These are phyloP conservation scores for Gillenia trifoliata DNA, from an alignment of 306 rosid genomes.

Conservation along the genomic window DNA sequence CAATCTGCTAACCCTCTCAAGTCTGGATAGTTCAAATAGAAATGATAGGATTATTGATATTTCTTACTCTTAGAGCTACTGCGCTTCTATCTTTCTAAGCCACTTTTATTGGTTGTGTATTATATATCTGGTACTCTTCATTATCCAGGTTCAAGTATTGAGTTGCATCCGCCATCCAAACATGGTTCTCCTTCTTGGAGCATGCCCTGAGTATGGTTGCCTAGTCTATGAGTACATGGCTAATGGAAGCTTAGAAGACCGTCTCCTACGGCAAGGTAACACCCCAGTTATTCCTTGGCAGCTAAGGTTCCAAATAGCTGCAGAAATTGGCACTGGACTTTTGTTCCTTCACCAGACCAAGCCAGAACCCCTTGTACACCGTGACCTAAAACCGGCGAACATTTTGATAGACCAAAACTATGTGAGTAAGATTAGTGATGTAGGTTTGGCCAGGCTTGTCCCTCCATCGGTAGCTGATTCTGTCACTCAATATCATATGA, in stretches of 20 bases:
- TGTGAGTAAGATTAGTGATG: too few relatives aligned
- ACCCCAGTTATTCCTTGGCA: slow-evolving; percentile 64
- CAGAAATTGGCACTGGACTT: slow-evolving; percentile 83
- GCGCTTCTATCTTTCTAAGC: background rate
- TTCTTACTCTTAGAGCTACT: background rate
- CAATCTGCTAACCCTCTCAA: background rate
- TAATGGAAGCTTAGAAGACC: slow-evolving; percentile 79
- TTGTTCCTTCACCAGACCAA: slow-evolving; percentile 75
- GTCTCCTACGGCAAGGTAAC: slow-evolving; percentile 49
- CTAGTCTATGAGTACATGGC: slow-evolving; percentile 78
- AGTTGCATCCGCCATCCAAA: slow-evolving; percentile 80
- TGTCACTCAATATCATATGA: slow-evolving; percentile 71
- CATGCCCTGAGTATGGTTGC: slow-evolving; percentile 75
- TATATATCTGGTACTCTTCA: background rate
- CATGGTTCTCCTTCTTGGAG: slow-evolving; percentile 88
- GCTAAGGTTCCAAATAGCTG: slow-evolving; percentile 63
- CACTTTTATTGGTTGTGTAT: background rate
- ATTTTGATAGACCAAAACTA: too few relatives aligned
- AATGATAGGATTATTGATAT: background rate
- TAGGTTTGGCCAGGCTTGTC: slow-evolving; percentile 64
- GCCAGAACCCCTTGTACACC: slow-evolving; percentile 37
- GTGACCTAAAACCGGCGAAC: too few relatives aligned
- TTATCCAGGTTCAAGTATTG: slow-evolving; percentile 60
- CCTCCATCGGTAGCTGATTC: slow-evolving; percentile 69
- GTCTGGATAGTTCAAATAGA: background rate